Evolutionary conservation across 306 rosid genomes (phyloP).

Genomic region (Cicer judaicum): DNA sequence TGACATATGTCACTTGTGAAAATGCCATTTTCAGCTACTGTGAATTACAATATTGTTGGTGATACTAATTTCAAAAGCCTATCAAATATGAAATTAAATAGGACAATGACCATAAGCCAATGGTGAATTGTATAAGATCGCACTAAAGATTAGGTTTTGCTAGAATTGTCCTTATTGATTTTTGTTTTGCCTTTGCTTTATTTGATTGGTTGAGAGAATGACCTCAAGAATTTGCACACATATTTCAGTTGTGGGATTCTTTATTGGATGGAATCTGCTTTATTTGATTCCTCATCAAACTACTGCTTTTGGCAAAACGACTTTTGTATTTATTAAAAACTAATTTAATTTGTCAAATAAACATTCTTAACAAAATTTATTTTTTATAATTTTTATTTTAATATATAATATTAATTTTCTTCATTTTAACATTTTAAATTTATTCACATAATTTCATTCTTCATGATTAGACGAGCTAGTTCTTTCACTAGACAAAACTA

Average conservation of each 20-base stretch:
- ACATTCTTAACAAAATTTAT: not conserved
- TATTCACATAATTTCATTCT: too few species aligned
- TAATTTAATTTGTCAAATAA: not conserved
- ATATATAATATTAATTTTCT: too few species aligned
- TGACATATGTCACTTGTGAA: constrained; percentile 32
- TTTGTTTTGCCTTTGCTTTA: not conserved
- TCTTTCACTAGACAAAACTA: too few species aligned
- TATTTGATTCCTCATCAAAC: constrained; percentile 13
- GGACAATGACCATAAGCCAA: constrained; percentile 16
- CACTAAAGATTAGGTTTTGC: constrained; percentile 5
- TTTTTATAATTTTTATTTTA: too few species aligned
- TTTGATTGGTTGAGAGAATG: not conserved
- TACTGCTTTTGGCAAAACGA: not conserved
- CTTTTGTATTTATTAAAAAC: not conserved
- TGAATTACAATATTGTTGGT: constrained; percentile 21
- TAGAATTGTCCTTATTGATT: constrained; percentile 6
- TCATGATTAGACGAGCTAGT: too few species aligned
- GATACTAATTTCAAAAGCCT: not conserved
- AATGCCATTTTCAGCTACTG: constrained; percentile 34
- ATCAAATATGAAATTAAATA: constrained; percentile 15
- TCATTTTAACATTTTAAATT: too few species aligned
- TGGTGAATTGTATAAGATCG: constrained; percentile 30
- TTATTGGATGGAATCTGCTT: constrained; percentile 38
- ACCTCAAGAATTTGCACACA: not conserved
- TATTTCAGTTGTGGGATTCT: constrained; percentile 26